Percentiles rank a stretch among this genome's conserved stretches.
Evolutionary conservation across 192 early-diverging fungal species (phyloP).

Genomic region (Backusella mclennaniae): DNA sequence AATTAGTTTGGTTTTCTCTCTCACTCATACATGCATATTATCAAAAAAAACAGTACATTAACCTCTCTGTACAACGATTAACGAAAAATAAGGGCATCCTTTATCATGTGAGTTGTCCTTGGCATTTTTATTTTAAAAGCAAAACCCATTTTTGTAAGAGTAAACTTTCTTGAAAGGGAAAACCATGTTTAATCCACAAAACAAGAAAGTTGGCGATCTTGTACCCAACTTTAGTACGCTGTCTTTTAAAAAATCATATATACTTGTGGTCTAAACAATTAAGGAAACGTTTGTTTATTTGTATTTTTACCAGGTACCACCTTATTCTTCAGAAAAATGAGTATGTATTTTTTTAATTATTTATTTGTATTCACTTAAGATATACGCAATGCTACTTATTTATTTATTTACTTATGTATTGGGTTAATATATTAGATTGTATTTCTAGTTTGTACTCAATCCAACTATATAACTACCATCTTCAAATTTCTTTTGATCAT

Average conservation of each 20-base stretch:
- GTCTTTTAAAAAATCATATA: not conserved
- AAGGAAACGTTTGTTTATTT: not conserved
- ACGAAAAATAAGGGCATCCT: not conserved
- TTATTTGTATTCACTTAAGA: not conserved
- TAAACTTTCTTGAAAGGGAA: not conserved
- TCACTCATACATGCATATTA: not conserved
- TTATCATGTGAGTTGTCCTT: not conserved
- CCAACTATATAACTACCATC: slow-evolving; percentile 34
- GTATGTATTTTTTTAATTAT: not conserved
- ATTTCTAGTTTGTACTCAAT: slow-evolving; percentile 25
- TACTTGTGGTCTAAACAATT: not conserved
- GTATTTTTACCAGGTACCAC: not conserved
- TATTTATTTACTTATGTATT: not conserved
- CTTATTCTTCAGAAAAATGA: not conserved
- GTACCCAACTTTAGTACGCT: not conserved
- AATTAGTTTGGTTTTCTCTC: not conserved
- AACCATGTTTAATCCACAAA: slow-evolving; percentile 2
- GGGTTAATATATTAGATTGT: slow-evolving; percentile 10
- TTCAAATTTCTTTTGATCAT: slow-evolving; percentile 34
- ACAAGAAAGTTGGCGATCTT: not conserved
- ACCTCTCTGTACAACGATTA: too few relatives aligned
- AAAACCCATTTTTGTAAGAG: not conserved
- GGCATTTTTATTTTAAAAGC: not conserved
- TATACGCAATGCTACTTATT: too few relatives aligned
- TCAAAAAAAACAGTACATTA: not conserved